phyloP scores from a whole-genome alignment of 805 yeast species.

The Starmerella floricola region DNA sequence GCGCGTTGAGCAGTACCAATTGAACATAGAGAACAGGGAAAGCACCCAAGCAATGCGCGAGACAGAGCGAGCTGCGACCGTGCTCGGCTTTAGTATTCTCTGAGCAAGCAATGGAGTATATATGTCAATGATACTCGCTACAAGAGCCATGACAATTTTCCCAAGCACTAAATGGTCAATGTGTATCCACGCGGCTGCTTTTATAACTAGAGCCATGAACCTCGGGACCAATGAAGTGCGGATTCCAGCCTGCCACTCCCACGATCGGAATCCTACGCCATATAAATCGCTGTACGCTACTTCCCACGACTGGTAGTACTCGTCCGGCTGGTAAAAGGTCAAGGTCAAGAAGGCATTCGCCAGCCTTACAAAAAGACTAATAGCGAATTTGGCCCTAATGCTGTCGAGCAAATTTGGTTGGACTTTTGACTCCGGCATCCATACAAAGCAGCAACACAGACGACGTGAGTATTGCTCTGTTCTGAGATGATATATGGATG shows the following conservation, averaged over 20 bases:
- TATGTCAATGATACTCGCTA: constrained; percentile 64
- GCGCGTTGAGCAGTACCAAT: constrained; percentile 69
- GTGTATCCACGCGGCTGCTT: constrained; percentile 27
- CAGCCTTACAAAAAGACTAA: constrained; percentile 31
- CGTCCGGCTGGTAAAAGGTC: constrained; percentile 94
- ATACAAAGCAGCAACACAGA: no score
- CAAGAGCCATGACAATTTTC: constrained; percentile 51
- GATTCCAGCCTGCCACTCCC: constrained; percentile 83
- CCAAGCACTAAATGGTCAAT: constrained; percentile 38
- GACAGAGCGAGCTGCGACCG: constrained; percentile 9
- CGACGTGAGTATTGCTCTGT: no score
- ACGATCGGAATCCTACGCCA: constrained; percentile 74
- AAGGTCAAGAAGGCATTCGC: constrained; percentile 49
- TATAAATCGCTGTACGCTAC: constrained; percentile 71
- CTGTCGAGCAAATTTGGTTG: background rate
- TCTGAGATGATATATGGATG: no score
- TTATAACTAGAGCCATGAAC: constrained; percentile 42
- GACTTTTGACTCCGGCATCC: no score
- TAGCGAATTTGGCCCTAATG: constrained; percentile 2
- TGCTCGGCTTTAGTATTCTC: constrained; percentile 15
- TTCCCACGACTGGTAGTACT: constrained; percentile 82
- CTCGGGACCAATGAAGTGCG: constrained; percentile 74
- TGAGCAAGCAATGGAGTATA: constrained; percentile 41
- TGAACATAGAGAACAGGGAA: constrained; percentile 58
- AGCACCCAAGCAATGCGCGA: constrained; percentile 32